These are phyloP conservation scores for Pythium myriotylum DNA, from an alignment of 352 stramenopile species.

Conservation along the genomic window DNA sequence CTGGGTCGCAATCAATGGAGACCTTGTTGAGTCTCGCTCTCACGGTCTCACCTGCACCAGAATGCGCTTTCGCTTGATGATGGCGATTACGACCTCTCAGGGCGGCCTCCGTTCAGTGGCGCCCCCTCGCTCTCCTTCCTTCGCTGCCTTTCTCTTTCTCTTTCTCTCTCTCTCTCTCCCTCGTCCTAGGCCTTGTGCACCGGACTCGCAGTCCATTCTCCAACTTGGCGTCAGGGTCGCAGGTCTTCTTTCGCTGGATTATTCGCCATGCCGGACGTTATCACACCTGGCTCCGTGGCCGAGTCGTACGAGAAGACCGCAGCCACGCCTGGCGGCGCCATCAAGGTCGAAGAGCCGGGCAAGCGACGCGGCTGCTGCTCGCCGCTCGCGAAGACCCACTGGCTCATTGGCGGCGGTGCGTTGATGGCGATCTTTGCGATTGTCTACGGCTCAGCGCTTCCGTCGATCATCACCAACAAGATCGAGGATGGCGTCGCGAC, in stretches of 20 bases:
- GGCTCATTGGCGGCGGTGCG: slow-evolving; percentile 39
- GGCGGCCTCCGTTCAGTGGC: background rate
- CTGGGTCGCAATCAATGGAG: background rate
- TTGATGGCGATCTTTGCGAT: slow-evolving; percentile 48
- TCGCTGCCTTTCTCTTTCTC: background rate
- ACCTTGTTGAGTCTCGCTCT: background rate
- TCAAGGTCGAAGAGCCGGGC: background rate
- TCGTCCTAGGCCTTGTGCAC: too few species aligned
- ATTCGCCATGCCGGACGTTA: background rate
- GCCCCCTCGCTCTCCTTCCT: background rate
- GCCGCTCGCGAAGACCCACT: slow-evolving; percentile 25
- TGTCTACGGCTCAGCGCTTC: slow-evolving; percentile 56
- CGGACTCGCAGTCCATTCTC: background rate
- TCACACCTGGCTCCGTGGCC: slow-evolving; percentile 12
- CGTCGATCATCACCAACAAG: slow-evolving; percentile 40
- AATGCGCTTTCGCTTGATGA: background rate
- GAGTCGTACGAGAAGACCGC: slow-evolving; percentile 17
- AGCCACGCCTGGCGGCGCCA: background rate
- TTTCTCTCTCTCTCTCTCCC: background rate
- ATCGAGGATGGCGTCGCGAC: slow-evolving; percentile 44
- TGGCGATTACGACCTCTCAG: background rate
- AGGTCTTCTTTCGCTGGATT: background rate
- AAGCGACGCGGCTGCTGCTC: slow-evolving; percentile 31
- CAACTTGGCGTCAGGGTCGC: background rate
- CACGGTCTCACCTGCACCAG: background rate